Base-by-base conservation (phyloP, 2,329 filamentous ascomycete genomes). In the Pseudophaeomoniella oleicola region DNA sequence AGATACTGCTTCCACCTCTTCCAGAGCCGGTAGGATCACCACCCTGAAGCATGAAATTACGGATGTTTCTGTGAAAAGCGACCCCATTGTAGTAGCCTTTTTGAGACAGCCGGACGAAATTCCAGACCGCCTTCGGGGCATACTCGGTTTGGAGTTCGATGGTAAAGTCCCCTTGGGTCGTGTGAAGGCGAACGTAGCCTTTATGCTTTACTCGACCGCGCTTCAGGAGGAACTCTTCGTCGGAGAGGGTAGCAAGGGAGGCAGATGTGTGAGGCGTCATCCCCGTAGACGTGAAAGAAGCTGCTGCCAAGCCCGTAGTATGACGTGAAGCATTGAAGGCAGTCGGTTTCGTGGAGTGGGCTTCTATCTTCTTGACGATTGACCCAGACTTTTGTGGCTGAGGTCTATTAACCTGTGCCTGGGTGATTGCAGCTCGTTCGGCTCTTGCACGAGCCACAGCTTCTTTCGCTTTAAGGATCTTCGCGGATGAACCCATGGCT, bases 11-110 rank as follows among this genome's bases (percentile, higher is more conserved):
- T 1, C 90, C 90, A n/a, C 90, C 90, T 42, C 84, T 73, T 2
- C 90, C 90, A 0, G 86, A 94, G 1, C 88, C 88, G 0, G 85
- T 84, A 0, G 90, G 90, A 53, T 98, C 90, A 27, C 90, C 90
- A 31, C 88, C 88, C 56, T 98, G 90, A 29, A 98, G 83, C 90
- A 98, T 98, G 55, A 98, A 98, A 48, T 82, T 84, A 39, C 78
- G 78, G 49, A 98, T 94, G 55, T 92, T 94, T 43, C 90, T 77
- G 58, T 98, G 90, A 54, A 98, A 98, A 10, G 71, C 58, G 2
- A 94, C 78, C 44, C 73, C 74, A 36, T 75, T 76, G 63, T 96
- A 98, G 59, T 94, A 94, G 1, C 88, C 88, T 46, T 81, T 83
- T 52, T 94, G 81, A 2, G 86, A 75, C 3, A 98, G 65, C 38